phyloP scores from a whole-genome alignment of 495 filamentous ascomycete genomes.

The Penicillium samsonianum region DNA sequence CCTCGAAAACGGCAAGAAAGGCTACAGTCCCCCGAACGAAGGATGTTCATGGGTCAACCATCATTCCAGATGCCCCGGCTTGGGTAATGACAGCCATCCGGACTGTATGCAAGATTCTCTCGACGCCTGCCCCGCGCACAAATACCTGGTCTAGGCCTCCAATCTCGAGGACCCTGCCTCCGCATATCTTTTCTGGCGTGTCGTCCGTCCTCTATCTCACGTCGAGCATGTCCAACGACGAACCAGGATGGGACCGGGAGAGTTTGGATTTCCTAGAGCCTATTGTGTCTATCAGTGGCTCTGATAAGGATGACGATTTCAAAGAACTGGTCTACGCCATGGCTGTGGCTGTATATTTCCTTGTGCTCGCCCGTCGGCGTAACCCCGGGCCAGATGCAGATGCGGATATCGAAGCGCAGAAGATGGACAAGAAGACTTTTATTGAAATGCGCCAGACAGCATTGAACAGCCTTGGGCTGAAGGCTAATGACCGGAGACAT shows the following conservation, averaged over 20 bases:
- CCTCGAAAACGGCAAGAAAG: conserved; percentile 30
- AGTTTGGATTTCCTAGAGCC: conserved; percentile 41
- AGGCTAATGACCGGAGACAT: conserved; percentile 36
- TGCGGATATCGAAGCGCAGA: conserved; percentile 30
- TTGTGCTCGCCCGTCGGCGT: conserved; percentile 50
- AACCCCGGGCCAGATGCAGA: conserved; percentile 28
- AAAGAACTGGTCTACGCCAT: conserved; percentile 45
- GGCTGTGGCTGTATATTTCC: conserved; percentile 70
- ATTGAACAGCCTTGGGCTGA: conserved; percentile 40
- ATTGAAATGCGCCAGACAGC: conserved; percentile 52
- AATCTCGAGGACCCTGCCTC: conserved; percentile 50
- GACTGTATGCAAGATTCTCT: conserved; percentile 63
- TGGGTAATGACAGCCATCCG: conserved; percentile 70
- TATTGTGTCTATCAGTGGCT: conserved; percentile 31
- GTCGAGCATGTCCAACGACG: conserved; percentile 33
- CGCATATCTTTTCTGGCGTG: conserved; percentile 66
- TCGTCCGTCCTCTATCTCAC: conserved; percentile 53
- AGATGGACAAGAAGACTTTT: conserved; percentile 51
- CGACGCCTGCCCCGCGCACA: conserved; percentile 50
- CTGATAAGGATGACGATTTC: conserved; percentile 41
- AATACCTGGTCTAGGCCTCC: conserved; percentile 48
- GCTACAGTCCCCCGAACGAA: conserved; percentile 17
- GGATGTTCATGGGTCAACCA: conserved; percentile 29
- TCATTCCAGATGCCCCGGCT: conserved; percentile 54
- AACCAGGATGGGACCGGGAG: conserved; percentile 42